Conservation (phyloP, 2,329 filamentous ascomycete species). For the Hansfordia pulvinata region DNA sequence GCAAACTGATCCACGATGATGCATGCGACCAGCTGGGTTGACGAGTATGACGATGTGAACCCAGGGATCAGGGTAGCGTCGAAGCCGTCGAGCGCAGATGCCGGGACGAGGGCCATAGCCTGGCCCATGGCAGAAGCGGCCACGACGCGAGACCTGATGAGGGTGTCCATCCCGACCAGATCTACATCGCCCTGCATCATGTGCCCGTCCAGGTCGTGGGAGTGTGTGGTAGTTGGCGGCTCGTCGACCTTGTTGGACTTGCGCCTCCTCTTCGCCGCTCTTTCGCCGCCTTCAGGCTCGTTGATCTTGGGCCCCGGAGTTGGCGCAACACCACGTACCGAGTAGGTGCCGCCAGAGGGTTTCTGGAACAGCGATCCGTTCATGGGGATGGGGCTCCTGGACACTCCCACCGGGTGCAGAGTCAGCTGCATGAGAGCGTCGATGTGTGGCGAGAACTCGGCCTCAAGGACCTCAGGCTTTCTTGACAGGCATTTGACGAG, state of each 20-base stretch:
- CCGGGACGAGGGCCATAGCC: slow-evolving; percentile 66
- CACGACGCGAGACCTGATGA: slow-evolving; percentile 80
- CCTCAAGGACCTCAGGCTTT: slow-evolving; percentile 49
- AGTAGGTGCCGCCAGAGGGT: slow-evolving; percentile 78
- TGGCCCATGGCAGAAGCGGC: slow-evolving; percentile 78
- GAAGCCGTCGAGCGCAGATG: slow-evolving; percentile 45
- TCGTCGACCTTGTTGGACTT: slow-evolving; percentile 78
- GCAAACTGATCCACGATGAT: slow-evolving; percentile 86
- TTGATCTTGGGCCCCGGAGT: slow-evolving; percentile 33
- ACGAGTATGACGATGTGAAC: slow-evolving; percentile 63
- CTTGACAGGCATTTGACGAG: slow-evolving; percentile 57
- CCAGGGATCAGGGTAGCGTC: slow-evolving; percentile 51
- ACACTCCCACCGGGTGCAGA: slow-evolving; percentile 83
- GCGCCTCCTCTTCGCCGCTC: slow-evolving; percentile 61
- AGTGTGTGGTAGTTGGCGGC: slow-evolving; percentile 42
- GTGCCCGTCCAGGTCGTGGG: slow-evolving; percentile 92
- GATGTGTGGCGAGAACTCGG: slow-evolving; percentile 63
- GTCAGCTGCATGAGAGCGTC: slow-evolving; percentile 74
- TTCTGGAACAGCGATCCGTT: slow-evolving; percentile 81
- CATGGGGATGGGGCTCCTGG: slow-evolving; percentile 85
- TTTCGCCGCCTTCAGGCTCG: slow-evolving; percentile 41
- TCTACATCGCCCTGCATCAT: slow-evolving; percentile 98
- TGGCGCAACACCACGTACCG: slow-evolving; percentile 30
- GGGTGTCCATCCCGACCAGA: slow-evolving; percentile 75
- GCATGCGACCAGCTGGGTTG: slow-evolving; percentile 71